Percentiles rank a stretch among this genome's conserved stretches.
phyloP scores from a whole-genome alignment of 1,139 yeast species.

The Suhomyces ambrosiae region DNA sequence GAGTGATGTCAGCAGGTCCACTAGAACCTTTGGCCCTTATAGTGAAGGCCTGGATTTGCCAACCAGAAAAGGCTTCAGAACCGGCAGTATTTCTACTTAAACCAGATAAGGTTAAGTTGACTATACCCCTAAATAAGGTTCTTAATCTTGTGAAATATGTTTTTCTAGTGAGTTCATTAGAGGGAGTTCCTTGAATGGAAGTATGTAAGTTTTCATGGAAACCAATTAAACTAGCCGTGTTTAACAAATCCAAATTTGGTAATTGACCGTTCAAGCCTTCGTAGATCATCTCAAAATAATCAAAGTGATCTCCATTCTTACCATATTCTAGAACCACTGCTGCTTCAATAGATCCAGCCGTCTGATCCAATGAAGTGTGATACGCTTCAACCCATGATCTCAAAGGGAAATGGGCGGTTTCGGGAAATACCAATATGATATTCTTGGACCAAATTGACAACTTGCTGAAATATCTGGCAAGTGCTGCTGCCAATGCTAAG shows the following conservation, averaged over 20 bases:
- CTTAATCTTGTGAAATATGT: constrained; percentile 58
- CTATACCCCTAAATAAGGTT: constrained; percentile 65
- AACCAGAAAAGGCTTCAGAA: constrained; percentile 90
- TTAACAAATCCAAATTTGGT: constrained; percentile 88
- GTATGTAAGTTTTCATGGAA: constrained; percentile 74
- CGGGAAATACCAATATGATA: constrained; percentile 81
- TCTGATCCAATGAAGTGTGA: constrained; percentile 78
- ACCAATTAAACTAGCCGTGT: constrained; percentile 72
- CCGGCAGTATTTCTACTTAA: constrained; percentile 60
- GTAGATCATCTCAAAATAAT: constrained; percentile 72
- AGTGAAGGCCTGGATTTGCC: constrained; percentile 93
- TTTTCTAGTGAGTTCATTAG: constrained; percentile 45
- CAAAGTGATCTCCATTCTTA: constrained; percentile 65
- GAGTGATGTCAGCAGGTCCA: constrained; percentile 78
- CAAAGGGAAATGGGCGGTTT: constrained; percentile 67
- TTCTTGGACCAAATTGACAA: constrained; percentile 97
- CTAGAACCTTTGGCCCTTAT: constrained; percentile 57
- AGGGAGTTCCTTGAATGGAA: constrained; percentile 63
- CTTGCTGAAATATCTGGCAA: constrained; percentile 77
- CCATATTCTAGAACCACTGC: constrained; percentile 87
- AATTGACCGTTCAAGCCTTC: constrained; percentile 94
- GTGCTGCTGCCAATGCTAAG: constrained; percentile 66
- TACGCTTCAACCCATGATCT: constrained; percentile 94
- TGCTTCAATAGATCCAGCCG: constrained; percentile 96
- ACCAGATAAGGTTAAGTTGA: constrained; percentile 73